Percentiles rank a stretch among this genome's conserved stretches.
Conservation (phyloP, 2,329 filamentous ascomycete genomes). For the Colletotrichum sp. region DNA sequence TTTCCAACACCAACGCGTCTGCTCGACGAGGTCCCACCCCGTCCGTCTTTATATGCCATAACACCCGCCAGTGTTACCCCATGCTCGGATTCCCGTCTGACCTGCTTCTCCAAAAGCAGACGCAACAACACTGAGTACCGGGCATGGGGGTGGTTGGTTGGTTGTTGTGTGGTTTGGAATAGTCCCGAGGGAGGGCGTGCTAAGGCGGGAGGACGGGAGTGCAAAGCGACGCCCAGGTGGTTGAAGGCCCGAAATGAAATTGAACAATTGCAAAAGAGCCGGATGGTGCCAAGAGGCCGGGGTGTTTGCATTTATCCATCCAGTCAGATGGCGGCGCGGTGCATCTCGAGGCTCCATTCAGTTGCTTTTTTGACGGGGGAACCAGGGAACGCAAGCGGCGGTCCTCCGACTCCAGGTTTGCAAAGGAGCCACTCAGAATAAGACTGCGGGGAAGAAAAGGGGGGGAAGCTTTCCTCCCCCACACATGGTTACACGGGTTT, state of each 20-base stretch:
- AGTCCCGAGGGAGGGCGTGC: neutral
- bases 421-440: neutral
- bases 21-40: neutral
- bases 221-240: constrained; percentile 3
- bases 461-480: constrained; percentile 1
- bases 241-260: constrained; percentile 20
- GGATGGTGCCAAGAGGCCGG: neutral
- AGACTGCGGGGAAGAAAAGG: neutral
- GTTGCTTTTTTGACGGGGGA: neutral
- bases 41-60: neutral
- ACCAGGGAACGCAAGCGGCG: neutral
- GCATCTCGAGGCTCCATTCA: neutral
- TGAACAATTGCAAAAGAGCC: neutral
- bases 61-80: neutral
- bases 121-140: neutral
- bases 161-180: neutral
- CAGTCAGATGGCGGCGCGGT: neutral
- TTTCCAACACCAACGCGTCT: neutral
- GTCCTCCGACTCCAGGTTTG: neutral
- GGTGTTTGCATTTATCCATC: constrained; percentile 15
- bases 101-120: neutral
- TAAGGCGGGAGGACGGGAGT: constrained; percentile 17
- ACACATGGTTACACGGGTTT: neutral
- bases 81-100: neutral
- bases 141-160: neutral